phyloP scores from a whole-genome alignment of 179 eudicot genomes.

The Vitellaria paradoxa region DNA sequence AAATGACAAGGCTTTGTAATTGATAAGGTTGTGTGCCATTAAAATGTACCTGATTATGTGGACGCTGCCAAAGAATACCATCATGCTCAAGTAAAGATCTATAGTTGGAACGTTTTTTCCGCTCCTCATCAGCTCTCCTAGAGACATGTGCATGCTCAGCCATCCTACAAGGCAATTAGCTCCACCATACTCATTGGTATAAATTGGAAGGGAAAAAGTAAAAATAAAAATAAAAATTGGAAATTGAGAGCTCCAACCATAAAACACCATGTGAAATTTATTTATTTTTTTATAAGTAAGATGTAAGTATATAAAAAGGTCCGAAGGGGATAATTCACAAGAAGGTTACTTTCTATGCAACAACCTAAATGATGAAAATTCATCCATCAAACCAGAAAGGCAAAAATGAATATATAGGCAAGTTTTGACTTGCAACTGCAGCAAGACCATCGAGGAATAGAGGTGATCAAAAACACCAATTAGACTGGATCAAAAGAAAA shows the following conservation, averaged over 20 bases:
- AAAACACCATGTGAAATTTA: background rate
- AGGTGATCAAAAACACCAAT: background rate
- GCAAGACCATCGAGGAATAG: background rate
- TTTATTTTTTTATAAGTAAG: too few species aligned
- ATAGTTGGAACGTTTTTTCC: constrained; percentile 65
- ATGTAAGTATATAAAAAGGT: too few species aligned
- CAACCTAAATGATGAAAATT: background rate
- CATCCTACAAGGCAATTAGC: constrained; percentile 36
- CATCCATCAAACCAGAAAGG: background rate
- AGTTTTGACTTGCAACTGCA: background rate
- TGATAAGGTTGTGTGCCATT: background rate
- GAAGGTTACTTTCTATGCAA: too few species aligned
- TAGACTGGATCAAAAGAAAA: background rate
- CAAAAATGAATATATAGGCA: background rate
- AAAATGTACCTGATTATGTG: constrained; percentile 49
- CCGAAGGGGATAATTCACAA: too few species aligned
- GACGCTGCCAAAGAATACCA: constrained; percentile 60
- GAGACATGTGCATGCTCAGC: constrained; percentile 59
- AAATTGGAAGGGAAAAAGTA: background rate
- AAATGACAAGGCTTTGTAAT: background rate
- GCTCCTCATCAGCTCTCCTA: constrained; percentile 66
- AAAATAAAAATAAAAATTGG: background rate
- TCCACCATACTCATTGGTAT: background rate
- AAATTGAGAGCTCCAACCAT: background rate
- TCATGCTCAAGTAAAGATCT: constrained; percentile 79